Conservation (phyloP, 495 filamentous ascomycete species). For the Penicillium antarcticum region DNA sequence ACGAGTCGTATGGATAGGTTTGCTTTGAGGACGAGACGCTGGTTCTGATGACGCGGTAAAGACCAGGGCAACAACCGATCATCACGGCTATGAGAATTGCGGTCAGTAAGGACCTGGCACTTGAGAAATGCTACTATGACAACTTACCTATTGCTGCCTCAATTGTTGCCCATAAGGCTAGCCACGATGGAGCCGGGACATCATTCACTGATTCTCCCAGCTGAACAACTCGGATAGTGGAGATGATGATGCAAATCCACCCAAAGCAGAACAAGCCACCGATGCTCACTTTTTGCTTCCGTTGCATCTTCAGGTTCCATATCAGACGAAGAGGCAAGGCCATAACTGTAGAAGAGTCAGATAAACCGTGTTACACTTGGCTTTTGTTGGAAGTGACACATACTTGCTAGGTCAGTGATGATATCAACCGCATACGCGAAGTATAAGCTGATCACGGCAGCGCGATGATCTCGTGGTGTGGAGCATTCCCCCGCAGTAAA, state of each 20-base stretch:
- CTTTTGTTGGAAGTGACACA: background rate
- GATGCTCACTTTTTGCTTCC: slow-evolving; percentile 44
- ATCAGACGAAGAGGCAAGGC: slow-evolving; percentile 48
- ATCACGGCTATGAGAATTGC: slow-evolving; percentile 7
- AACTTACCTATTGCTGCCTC: slow-evolving; percentile 21
- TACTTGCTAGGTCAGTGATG: slow-evolving; percentile 44
- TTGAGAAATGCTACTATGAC: background rate
- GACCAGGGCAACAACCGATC: slow-evolving; percentile 21
- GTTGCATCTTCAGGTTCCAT: slow-evolving; percentile 42
- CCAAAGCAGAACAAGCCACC: slow-evolving; percentile 47
- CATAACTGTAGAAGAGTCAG: slow-evolving; percentile 38
- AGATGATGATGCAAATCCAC: slow-evolving; percentile 49
- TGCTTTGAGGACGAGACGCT: slow-evolving; percentile 3
- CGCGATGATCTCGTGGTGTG: slow-evolving; percentile 26
- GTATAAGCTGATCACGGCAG: slow-evolving; percentile 39
- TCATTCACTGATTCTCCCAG: slow-evolving; percentile 15
- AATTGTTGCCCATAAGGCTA: slow-evolving; percentile 26
- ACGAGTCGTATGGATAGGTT: slow-evolving; percentile 15
- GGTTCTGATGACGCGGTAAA: slow-evolving; percentile 17
- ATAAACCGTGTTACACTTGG: background rate
- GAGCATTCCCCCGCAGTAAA: slow-evolving; percentile 34
- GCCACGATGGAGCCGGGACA: slow-evolving; percentile 19
- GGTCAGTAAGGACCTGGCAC: background rate
- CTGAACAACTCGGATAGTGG: slow-evolving; percentile 44
- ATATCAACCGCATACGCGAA: slow-evolving; percentile 40